Conservation (phyloP, 257 asterid genomes). For the Scutellaria minor region DNA sequence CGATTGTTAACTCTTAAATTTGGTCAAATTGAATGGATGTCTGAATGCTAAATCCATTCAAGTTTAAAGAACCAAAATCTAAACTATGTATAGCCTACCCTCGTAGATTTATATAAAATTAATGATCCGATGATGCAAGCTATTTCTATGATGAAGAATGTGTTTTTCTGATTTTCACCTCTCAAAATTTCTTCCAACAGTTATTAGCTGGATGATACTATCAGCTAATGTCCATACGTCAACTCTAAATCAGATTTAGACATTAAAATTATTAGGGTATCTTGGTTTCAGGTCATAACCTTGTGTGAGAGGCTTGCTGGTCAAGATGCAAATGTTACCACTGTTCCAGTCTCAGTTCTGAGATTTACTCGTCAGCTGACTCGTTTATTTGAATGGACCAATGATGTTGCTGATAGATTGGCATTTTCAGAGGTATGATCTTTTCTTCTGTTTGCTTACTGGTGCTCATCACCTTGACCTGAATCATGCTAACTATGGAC, state of each 20-base stretch:
- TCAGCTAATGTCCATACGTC: not conserved
- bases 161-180: not conserved
- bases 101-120: not conserved
- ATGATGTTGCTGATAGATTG: constrained; percentile 94
- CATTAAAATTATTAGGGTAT: not conserved
- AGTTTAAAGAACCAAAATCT: constrained; percentile 15
- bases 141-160: not conserved
- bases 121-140: constrained; percentile 6
- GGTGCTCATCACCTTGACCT: not conserved
- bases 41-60: not conserved
- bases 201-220: not conserved
- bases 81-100: not conserved
- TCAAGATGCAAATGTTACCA: constrained; percentile 98
- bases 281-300: constrained; percentile 78
- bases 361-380: constrained; percentile 92
- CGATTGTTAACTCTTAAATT: not conserved
- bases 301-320: constrained; percentile 99
- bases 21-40: not conserved
- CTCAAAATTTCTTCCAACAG: not conserved
- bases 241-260: constrained; percentile 16
- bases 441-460: not conserved
- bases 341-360: constrained; percentile 95
- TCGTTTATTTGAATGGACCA: constrained; percentile 96
- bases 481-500: not conserved
- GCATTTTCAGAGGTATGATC: constrained; percentile 88